Percentiles rank a stretch among this genome's conserved stretches.
phyloP scores from a whole-genome alignment of 2,329 filamentous ascomycete genomes.

The Cercospora zeae-maydis region DNA sequence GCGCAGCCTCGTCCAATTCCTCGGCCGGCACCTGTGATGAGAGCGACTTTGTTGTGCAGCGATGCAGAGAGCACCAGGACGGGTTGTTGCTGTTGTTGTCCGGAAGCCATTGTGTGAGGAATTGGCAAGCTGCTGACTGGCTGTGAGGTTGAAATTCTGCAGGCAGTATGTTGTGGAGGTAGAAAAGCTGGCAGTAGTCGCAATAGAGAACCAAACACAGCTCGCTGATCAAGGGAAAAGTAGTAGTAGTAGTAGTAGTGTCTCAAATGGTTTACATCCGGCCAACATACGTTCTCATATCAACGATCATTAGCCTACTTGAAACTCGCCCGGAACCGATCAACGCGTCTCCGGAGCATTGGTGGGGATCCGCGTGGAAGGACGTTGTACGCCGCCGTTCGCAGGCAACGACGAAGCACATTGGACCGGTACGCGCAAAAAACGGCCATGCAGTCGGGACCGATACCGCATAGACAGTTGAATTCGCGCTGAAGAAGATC shows the following conservation, averaged over 20 bases:
- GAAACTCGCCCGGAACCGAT: slow-evolving; percentile 10
- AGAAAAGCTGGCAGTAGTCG: not conserved
- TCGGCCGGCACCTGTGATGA: slow-evolving; percentile 63
- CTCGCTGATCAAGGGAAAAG: not conserved
- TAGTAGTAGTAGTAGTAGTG: not conserved
- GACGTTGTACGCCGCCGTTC: not conserved
- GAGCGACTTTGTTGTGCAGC: slow-evolving; percentile 53
- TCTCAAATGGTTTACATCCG: not conserved
- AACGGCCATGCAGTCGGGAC: slow-evolving; percentile 5
- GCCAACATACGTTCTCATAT: not conserved
- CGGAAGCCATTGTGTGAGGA: slow-evolving; percentile 1
- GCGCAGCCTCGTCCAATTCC: slow-evolving; percentile 66
- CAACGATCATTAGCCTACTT: not conserved
- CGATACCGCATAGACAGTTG: not conserved
- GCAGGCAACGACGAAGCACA: not conserved
- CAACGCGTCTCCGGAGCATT: not conserved
- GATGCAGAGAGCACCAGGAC: slow-evolving; percentile 47
- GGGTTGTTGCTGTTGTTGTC: slow-evolving; percentile 24
- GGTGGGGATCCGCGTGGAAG: slow-evolving; percentile 13
- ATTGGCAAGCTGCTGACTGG: not conserved
- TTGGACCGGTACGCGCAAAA: not conserved
- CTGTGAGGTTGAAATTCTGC: not conserved
- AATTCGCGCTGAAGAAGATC: slow-evolving; percentile 9
- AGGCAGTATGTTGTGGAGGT: not conserved
- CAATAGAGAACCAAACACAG: no score